Conservation (phyloP, 768 basidiomycete genomes). For the Tricholoma bakamatsutake region DNA sequence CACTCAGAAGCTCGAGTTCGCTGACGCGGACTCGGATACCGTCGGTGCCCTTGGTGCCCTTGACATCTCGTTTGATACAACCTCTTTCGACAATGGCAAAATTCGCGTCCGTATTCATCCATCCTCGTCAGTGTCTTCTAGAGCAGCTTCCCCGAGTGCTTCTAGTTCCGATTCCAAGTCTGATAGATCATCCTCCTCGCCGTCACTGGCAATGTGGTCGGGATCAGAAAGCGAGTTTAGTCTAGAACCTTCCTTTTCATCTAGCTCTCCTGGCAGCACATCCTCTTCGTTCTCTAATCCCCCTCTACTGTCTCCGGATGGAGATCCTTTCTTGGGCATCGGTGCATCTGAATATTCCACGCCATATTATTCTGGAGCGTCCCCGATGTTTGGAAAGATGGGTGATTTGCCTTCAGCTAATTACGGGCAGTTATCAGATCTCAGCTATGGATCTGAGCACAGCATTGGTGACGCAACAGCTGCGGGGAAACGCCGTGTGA, state of each 20-base stretch:
- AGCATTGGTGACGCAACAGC: conserved; percentile 22
- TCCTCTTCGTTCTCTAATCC: conserved; percentile 34
- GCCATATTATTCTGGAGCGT: conserved; percentile 26
- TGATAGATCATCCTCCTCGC: conserved; percentile 18
- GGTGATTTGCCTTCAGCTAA: conserved; percentile 24
- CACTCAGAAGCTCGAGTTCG: conserved; percentile 51
- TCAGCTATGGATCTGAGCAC: conserved; percentile 34
- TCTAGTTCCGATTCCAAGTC: conserved; percentile 20
- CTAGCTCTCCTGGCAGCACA: conserved; percentile 15
- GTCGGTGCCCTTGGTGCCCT: conserved; percentile 48
- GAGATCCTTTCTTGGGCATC: conserved; percentile 57
- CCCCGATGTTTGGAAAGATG: conserved; percentile 30
- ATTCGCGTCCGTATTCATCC: conserved; percentile 72
- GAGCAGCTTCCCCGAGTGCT: conserved; percentile 30
- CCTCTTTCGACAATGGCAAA: conserved; percentile 58
- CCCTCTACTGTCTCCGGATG: conserved; percentile 31
- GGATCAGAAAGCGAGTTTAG: conserved; percentile 16
- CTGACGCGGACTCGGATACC: conserved; percentile 35
- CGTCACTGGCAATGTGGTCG: conserved; percentile 22
- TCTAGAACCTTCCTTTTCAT: conserved; percentile 22
- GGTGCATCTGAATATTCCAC: conserved; percentile 36
- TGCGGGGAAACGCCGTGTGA: conserved; percentile 47
- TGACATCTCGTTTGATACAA: conserved; percentile 70
- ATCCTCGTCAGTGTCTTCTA: conserved; percentile 39
- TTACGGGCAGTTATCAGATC: conserved; percentile 25